These are phyloP conservation scores for Flaveria sonorensis DNA, from an alignment of 129 eudicot genomes.

Conservation along the genomic window DNA sequence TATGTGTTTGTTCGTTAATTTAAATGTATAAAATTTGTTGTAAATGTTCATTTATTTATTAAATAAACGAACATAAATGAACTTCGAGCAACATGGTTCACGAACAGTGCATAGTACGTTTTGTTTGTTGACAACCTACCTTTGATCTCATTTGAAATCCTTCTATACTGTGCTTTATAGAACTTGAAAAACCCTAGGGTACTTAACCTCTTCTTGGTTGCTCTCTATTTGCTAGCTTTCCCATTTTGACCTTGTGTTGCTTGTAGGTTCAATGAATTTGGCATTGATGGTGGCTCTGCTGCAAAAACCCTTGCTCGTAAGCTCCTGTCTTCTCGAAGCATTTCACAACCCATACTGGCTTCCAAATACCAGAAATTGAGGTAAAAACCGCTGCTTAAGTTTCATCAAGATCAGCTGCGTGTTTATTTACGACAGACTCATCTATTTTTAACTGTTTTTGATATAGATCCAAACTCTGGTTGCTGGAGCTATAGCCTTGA, in stretches of 20 bases:
- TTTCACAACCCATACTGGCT: conserved; percentile 56
- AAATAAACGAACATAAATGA: no score
- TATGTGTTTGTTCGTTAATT: no score
- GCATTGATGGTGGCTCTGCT: conserved; percentile 75
- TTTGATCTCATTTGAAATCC: not conserved
- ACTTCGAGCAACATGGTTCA: no score
- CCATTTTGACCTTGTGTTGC: not conserved
- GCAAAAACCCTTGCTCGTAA: conserved; percentile 63
- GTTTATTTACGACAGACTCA: not conserved
- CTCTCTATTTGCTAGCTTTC: not conserved
- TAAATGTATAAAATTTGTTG: no score
- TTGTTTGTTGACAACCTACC: no score
- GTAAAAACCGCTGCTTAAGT: conserved; percentile 29
- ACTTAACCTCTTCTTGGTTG: no score
- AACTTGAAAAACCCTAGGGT: not conserved
- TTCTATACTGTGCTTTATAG: not conserved
- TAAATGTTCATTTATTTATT: no score
- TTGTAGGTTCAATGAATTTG: conserved; percentile 63
- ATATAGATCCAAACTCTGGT: conserved; percentile 62
- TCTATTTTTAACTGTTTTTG: not conserved
- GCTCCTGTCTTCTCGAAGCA: conserved; percentile 61
- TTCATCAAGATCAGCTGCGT: not conserved
- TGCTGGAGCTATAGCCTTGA: conserved; percentile 62
- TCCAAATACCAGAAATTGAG: conserved; percentile 60
- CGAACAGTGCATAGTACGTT: no score